Base-by-base conservation (phyloP, 2,329 filamentous ascomycete species). In the Emmonsiellopsis sp. region DNA sequence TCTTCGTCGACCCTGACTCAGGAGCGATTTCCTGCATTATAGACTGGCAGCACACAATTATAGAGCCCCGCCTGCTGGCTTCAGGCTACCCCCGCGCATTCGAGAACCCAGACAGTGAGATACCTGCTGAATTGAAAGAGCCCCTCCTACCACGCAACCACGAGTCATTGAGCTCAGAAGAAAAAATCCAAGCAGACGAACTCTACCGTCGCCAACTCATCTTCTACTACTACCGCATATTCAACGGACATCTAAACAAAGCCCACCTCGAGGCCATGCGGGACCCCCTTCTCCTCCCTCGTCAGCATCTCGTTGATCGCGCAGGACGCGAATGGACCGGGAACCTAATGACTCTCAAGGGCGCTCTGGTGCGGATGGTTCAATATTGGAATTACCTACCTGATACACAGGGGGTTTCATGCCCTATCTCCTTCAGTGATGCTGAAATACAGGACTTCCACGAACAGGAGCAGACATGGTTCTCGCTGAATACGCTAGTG, bases 21-120 rank as follows among this genome's bases (percentile, higher is more conserved):
- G 54, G 55, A 40, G 54, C 54, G 11, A 32, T 62, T 27, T 57
- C 57, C 34, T 62, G 48, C 27, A 58, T 63, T 9, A 60, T 62
- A 39, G 61, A 61, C 47, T 64, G 61, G 63, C 63, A 65, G 40
- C 58, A 65, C 52, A 59, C 60, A 8, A 47, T 47, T 3, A 45
- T 62, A 36, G 50, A 49, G 2, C 60, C 61, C 6, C 46, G 57
- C 8, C 33, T 60, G 4, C 56, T 63, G 9, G 55, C 52, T n/a
- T 57, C 60, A 13, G 61, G 61, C 0, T 53, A 61, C 37, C 61
- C 60, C 0, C 54, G 44, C 7, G 9, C 56, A 43, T 61, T 65
- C 52, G 55, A 64, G 37, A 65, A 62, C 33, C 62, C 61, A 13
- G 61, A 65, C 32, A 36, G 55, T 3, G 46, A 56, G 14, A 55